These are phyloP conservation scores for Rachicladosporium sp. DNA, from an alignment of 2,329 filamentous ascomycete genomes.

Conservation along the genomic window DNA sequence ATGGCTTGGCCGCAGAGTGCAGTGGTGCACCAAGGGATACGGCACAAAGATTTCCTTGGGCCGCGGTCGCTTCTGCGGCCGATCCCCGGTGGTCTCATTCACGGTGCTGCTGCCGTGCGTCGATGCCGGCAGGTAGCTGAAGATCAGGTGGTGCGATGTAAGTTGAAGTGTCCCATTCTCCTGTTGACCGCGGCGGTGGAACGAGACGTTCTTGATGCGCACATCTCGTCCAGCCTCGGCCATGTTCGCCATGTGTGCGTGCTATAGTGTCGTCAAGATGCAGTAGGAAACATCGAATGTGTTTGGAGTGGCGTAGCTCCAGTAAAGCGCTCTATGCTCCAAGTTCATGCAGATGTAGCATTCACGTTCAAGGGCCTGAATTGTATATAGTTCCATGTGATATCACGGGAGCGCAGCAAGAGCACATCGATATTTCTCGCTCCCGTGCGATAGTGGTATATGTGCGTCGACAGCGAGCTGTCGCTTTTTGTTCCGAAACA, in stretches of 20 bases:
- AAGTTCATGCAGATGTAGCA: too few relatives aligned
- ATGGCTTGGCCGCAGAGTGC: slow-evolving; percentile 54
- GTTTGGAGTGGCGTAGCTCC: too few relatives aligned
- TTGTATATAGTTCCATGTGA: too few relatives aligned
- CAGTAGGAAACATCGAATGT: too few relatives aligned
- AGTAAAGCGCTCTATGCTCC: too few relatives aligned
- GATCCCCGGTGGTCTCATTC: slow-evolving; percentile 15
- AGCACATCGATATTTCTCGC: too few relatives aligned
- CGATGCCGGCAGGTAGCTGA: slow-evolving; percentile 40
- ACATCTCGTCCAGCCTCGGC: slow-evolving; percentile 6
- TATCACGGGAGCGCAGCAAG: too few relatives aligned
- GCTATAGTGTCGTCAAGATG: too few relatives aligned
- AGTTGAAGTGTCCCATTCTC: slow-evolving; percentile 50
- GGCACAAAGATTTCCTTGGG: slow-evolving; percentile 80
- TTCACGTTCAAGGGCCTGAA: too few relatives aligned
- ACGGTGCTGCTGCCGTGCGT: neutral
- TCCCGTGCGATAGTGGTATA: too few relatives aligned
- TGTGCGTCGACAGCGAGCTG: too few relatives aligned
- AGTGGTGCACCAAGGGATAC: slow-evolving; percentile 79
- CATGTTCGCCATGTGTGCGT: slow-evolving; percentile 1
- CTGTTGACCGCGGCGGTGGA: slow-evolving; percentile 44
- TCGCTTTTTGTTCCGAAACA: too few relatives aligned
- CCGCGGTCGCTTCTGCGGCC: slow-evolving; percentile 17
- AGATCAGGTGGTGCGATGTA: slow-evolving; percentile 52
- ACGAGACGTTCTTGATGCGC: slow-evolving; percentile 47